phyloP scores from a whole-genome alignment of 495 filamentous ascomycete genomes.

The Tuber indicum region DNA sequence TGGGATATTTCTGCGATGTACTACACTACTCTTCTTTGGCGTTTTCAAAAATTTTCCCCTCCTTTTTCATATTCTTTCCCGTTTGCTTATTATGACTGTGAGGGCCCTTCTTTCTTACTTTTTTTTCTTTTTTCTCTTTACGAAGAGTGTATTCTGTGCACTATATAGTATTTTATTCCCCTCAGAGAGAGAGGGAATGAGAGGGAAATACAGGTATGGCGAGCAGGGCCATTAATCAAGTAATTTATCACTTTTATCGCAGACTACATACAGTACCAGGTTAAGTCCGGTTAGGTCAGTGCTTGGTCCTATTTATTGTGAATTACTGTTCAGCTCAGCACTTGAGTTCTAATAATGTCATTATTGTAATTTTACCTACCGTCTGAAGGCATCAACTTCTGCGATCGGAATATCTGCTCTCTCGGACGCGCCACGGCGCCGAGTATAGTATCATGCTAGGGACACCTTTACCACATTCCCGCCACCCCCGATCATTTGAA shows the following conservation, averaged over 20 bases:
- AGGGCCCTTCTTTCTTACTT: neutral
- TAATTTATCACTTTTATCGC: neutral
- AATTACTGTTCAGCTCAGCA: neutral
- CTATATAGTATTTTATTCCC: neutral
- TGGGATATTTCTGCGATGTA: neutral
- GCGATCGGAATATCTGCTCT: neutral
- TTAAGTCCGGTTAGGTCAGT: neutral
- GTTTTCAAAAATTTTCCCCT: neutral
- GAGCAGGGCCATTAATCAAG: neutral
- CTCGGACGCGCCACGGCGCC: neutral
- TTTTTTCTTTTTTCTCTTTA: neutral
- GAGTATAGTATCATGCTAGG: neutral
- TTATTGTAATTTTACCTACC: neutral
- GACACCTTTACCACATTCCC: neutral
- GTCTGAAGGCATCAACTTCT: neutral
- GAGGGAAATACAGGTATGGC: neutral
- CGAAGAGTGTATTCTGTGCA: neutral
- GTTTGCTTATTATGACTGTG: neutral
- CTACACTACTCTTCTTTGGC: neutral
- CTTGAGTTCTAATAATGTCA: neutral
- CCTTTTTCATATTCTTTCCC: neutral
- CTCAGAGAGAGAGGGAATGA: neutral
- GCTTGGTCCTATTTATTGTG: neutral
- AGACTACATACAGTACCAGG: too few relatives aligned
- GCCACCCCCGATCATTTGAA: neutral